These are phyloP conservation scores for Curvularia spicifera DNA, from an alignment of 2,329 filamentous ascomycete genomes.

Conservation along the genomic window DNA sequence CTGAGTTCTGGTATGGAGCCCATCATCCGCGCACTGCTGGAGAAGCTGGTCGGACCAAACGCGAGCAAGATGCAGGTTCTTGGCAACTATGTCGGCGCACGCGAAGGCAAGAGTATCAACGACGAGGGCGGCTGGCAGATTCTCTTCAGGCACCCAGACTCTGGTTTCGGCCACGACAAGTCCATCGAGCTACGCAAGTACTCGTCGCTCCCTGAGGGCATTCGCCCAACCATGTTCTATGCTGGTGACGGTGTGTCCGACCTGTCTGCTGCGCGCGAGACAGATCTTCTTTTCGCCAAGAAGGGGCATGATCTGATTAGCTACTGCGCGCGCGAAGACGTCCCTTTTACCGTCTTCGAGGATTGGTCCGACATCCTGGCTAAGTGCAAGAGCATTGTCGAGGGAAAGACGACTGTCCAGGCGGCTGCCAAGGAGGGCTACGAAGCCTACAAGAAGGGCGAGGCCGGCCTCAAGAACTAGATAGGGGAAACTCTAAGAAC, in stretches of 20 bases:
- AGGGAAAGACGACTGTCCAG: slow-evolving; percentile 72
- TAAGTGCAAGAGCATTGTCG: slow-evolving; percentile 76
- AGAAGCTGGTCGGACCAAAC: slow-evolving; percentile 80
- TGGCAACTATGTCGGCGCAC: slow-evolving; percentile 77
- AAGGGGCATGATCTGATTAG: slow-evolving; percentile 85
- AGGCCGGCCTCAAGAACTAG: slow-evolving; percentile 47
- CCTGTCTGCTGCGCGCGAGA: slow-evolving; percentile 79
- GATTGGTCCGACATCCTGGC: slow-evolving; percentile 81
- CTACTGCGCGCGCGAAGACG: slow-evolving; percentile 82
- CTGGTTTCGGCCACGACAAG: slow-evolving; percentile 96
- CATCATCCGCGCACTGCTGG: slow-evolving; percentile 82
- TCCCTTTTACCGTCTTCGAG: slow-evolving; percentile 87
- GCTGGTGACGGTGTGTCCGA: slow-evolving; percentile 64
- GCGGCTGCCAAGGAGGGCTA: slow-evolving; percentile 67
- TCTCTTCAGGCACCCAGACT: slow-evolving; percentile 80
- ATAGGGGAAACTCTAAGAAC: background rate
- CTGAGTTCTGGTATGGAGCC: slow-evolving; percentile 92
- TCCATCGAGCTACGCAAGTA: slow-evolving; percentile 89
- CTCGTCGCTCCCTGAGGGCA: slow-evolving; percentile 68
- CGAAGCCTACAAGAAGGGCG: slow-evolving; percentile 55
- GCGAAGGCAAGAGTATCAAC: slow-evolving; percentile 77
- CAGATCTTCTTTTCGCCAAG: slow-evolving; percentile 92
- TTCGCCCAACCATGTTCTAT: slow-evolving; percentile 87
- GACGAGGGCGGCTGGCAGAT: slow-evolving; percentile 87
- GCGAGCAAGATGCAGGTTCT: slow-evolving; percentile 84